Conservation (phyloP, 2,329 filamentous ascomycete genomes). For the Calcarisporium arbuscula region DNA sequence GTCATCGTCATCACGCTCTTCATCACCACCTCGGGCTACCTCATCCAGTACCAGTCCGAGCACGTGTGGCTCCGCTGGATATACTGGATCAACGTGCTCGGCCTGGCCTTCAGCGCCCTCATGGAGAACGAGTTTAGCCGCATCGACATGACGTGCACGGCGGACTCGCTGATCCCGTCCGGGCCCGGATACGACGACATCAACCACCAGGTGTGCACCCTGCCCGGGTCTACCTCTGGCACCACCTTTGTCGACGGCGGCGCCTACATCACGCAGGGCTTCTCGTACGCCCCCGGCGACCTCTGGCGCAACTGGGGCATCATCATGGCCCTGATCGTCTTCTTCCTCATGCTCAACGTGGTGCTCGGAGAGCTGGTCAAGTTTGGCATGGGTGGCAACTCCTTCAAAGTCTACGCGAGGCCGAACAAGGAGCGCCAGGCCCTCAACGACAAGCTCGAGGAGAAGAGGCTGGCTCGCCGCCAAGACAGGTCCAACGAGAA, state of each 20-base stretch:
- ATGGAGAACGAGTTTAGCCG: conserved; percentile 83
- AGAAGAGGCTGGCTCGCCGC: conserved; percentile 52
- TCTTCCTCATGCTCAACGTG: conserved; percentile 71
- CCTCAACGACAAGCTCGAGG: conserved; percentile 56
- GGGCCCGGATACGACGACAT: conserved; percentile 66
- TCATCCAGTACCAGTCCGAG: conserved; percentile 71
- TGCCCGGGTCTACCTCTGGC: conserved; percentile 64
- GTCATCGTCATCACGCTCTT: conserved; percentile 76
- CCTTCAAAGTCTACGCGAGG: conserved; percentile 69
- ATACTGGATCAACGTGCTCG: conserved; percentile 69
- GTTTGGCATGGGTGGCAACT: conserved; percentile 74
- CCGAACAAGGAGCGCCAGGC: conserved; percentile 60
- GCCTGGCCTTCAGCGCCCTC: conserved; percentile 67
- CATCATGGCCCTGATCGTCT: conserved; percentile 65
- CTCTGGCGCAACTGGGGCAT: conserved; percentile 85
- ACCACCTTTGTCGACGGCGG: conserved; percentile 56
- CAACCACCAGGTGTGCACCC: conserved; percentile 72
- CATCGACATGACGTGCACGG: conserved; percentile 62
- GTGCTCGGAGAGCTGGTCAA: conserved; percentile 72
- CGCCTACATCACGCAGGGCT: conserved; percentile 63
- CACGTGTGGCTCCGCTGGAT: conserved; percentile 78
- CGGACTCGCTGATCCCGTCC: conserved; percentile 61
- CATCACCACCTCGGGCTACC: conserved; percentile 72
- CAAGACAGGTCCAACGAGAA: conserved; percentile 38
- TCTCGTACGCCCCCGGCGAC: conserved; percentile 58